Conservation (phyloP, 2,329 filamentous ascomycete genomes). For the Colletotrichum sp. region DNA sequence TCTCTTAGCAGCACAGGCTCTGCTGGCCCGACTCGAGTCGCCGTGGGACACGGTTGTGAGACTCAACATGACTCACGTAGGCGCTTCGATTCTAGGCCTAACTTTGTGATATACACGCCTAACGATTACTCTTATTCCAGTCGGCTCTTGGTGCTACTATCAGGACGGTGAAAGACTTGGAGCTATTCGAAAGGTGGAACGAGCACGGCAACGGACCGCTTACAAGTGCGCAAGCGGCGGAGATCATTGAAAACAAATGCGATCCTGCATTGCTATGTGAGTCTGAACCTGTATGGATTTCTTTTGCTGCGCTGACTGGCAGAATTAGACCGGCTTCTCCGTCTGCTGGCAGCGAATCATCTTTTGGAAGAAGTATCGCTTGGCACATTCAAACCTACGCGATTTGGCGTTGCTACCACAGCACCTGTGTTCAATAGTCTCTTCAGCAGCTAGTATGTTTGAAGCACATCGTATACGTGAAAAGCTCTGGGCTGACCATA, state of each 20-base stretch:
- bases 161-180: background rate
- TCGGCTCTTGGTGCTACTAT: background rate
- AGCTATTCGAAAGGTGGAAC: background rate
- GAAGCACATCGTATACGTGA: fast-evolving
- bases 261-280: background rate
- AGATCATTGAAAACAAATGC: background rate
- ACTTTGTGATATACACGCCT: background rate
- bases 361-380: background rate
- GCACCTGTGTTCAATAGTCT: background rate
- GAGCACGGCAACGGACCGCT: background rate
- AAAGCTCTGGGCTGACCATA: fast-evolving
- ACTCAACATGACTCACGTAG: background rate
- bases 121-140: background rate
- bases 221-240: background rate
- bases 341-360: background rate
- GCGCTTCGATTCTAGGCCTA: fast-evolving
- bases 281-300: background rate
- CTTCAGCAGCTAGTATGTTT: background rate
- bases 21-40: background rate
- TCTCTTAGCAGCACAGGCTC: background rate
- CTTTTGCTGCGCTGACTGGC: background rate
- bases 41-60: slow-evolving; percentile 1
- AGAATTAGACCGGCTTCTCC: background rate
- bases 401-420: background rate
- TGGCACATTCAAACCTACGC: background rate